Evolutionary conservation across 2,329 filamentous ascomycete genomes (phyloP), one percentile per base, ranked within the genome.

Genomic region (Trichoderma lentiforme): DNA sequence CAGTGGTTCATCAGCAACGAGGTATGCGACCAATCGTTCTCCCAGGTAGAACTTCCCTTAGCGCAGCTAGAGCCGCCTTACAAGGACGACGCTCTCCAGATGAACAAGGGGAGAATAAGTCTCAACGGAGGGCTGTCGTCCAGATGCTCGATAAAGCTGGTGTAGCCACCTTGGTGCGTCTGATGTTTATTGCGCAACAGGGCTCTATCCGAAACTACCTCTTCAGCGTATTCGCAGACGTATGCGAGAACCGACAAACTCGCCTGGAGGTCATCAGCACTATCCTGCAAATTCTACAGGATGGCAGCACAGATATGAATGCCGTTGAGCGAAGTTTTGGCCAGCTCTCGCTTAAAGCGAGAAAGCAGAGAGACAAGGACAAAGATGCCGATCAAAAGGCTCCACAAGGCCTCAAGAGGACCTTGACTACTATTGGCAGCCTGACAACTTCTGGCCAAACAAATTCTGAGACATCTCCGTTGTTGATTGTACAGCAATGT

Each of bases 71-170:
- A 68, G 72, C 71, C 6, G 72, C 74, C 14, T 75, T 74, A 39
- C 73, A 73, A 51, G 75, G 71, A 39, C 73, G 72, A 56, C 75
- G 72, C n/a, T 76, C 75, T 11, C 70, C 77, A 7, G 86, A 84
- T 70, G 84, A 84, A 58, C 81, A 81, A 72, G 79, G 76, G 75
- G 82, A 89, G 75, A 88, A 86, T 79, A 95, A 94, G 83, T 83
- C 86, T 47, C 91, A 92, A 77, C 90, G 93, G 71, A 92, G 93
- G 73, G 91, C 93, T 26, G 92, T 97, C 72, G 93, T 97, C 28
- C 96, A 99, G 80, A 97, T 99, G 92, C 89, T 99, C 34, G 96
- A 99, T 81, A 98, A 97, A 82, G 89, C 95, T 61, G 96, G 97
- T 30, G 91, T 99, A 75, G 96, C 97, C 30, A 98, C 96, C n/a